Conservation (phyloP, 805 yeast genomes). For the Ogataea salicorniae region DNA sequence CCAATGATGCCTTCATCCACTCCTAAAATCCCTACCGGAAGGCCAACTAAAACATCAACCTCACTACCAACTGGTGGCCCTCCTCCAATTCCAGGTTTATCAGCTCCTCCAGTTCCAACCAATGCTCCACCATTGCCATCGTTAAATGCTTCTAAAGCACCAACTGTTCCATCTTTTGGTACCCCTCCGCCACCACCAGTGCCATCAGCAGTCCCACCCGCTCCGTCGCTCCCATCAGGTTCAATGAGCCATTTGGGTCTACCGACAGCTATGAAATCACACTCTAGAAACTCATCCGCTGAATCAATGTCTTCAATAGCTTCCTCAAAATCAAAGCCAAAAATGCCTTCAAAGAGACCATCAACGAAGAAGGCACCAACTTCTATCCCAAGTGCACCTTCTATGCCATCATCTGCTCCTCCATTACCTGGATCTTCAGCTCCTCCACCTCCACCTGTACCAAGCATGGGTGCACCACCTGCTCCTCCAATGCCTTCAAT, state of each 20-base stretch:
- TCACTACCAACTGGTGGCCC: conserved; percentile 14
- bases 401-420: conserved; percentile 22
- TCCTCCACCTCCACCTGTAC: conserved; percentile 16
- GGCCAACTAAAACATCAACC: conserved; percentile 1
- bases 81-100: conserved; percentile 16
- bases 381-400: conserved; percentile 5
- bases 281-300: too few species aligned
- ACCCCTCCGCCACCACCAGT: conserved; percentile 12
- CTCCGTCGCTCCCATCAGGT: conserved; percentile 2
- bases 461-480: conserved; percentile 14
- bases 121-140: conserved; percentile 13
- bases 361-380: too few species aligned
- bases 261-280: too few species aligned
- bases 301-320: too few species aligned
- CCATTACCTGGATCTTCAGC: conserved; percentile 15
- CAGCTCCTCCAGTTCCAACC: conserved; percentile 23
- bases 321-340: too few species aligned
- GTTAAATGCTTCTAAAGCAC: conserved; percentile 16
- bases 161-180: conserved; percentile 10
- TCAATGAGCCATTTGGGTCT: too few species aligned
- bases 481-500: conserved; percentile 17
- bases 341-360: too few species aligned
- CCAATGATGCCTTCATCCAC: conserved; percentile 11
- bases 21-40: conserved; percentile 4
- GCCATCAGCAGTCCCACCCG: too few species aligned